phyloP scores from a whole-genome alignment of 2,329 filamentous ascomycete species.

The Pseudogymnoascus sp. region DNA sequence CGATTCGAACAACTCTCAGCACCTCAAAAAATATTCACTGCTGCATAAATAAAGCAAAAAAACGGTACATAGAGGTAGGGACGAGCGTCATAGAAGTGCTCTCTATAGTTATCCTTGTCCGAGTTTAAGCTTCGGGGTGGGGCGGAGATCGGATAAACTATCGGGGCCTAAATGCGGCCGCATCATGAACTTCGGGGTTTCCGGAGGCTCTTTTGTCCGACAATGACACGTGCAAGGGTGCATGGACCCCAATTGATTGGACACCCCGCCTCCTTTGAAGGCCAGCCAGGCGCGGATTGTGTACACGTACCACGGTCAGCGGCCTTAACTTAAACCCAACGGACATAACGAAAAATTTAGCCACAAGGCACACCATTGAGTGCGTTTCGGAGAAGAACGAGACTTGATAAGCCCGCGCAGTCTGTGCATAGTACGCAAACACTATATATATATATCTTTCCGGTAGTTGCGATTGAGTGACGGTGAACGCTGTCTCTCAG shows the following conservation, averaged over 20 bases:
- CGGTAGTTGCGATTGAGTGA: slow-evolving; percentile 14
- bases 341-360: slow-evolving; percentile 6
- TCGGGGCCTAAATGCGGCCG: not conserved
- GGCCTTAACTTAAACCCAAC: slow-evolving; percentile 6
- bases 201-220: not conserved
- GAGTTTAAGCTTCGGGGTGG: slow-evolving; percentile 4
- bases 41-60: not conserved
- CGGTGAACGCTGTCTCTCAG: slow-evolving; percentile 17
- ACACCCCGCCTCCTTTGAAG: slow-evolving; percentile 1
- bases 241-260: slow-evolving; percentile 6
- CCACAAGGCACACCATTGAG: not conserved
- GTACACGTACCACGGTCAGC: not conserved
- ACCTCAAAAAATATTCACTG: not conserved
- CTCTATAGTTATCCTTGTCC: not conserved
- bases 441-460: slow-evolving; percentile 12
- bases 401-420: not conserved
- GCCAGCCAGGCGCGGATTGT: not conserved
- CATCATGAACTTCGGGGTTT: not conserved
- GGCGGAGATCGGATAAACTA: not conserved
- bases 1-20: not conserved
- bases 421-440: not conserved
- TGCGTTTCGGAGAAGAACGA: not conserved
- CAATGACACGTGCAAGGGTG: not conserved
- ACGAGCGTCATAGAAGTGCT: not conserved
- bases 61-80: not conserved